Percentiles rank a stretch among this genome's conserved stretches.
Evolutionary conservation across 148 eudicot genomes (phyloP).

Genomic region (Gaultheria prostrata): DNA sequence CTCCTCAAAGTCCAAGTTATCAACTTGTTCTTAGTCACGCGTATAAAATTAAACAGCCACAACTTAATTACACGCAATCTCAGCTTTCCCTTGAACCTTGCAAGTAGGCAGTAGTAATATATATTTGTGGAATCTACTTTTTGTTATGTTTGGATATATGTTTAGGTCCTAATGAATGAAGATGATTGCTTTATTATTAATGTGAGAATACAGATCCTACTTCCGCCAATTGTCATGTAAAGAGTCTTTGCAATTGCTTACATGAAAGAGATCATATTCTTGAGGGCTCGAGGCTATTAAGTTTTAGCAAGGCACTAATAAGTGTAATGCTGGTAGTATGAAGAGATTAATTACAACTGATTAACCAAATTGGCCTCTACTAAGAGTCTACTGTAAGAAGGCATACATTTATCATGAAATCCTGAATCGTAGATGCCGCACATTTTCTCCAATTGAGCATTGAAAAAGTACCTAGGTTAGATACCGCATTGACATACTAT

Average conservation of each 20-base stretch:
- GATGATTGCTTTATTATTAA: not conserved
- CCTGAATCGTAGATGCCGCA: not conserved
- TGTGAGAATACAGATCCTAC: not conserved
- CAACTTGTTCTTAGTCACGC: not conserved
- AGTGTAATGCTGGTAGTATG: not conserved
- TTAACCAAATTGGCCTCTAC: not conserved
- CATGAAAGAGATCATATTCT: not conserved
- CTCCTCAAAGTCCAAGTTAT: not conserved
- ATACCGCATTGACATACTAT: not conserved
- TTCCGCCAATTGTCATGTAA: not conserved
- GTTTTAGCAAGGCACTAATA: not conserved
- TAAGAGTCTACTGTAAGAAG: not conserved
- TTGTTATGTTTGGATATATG: not conserved
- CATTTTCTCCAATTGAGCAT: not conserved
- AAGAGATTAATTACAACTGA: not conserved
- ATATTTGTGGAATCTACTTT: not conserved
- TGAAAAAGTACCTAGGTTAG: not conserved
- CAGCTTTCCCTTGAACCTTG: not conserved
- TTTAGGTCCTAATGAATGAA: not conserved
- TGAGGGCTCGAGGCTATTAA: not conserved
- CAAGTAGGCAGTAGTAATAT: not conserved
- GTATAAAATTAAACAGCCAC: not conserved
- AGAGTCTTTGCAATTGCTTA: not conserved
- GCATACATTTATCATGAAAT: not conserved
- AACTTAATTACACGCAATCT: not conserved